Evolutionary conservation across 2,329 filamentous ascomycete genomes (phyloP), one percentile per base, ranked within the genome.

Genomic region (Magnaporthiopsis incrustans): DNA sequence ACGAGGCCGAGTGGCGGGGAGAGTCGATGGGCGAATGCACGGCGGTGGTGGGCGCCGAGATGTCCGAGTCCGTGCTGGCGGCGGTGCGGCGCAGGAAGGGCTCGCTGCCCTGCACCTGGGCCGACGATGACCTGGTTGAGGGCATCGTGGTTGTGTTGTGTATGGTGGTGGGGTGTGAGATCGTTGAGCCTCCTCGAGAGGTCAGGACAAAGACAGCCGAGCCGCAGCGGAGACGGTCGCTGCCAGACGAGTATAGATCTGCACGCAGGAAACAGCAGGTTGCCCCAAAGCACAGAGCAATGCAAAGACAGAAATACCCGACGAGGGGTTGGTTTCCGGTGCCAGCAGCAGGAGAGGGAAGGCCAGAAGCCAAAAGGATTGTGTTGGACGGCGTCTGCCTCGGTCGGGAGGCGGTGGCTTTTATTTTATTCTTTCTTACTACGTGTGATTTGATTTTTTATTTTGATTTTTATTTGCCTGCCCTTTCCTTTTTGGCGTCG

Each of bases 1-100:
- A 91, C 10, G 95, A 98, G 60, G 93, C 80, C 26, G 86, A 89
- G 33, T 72, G 79, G 60, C 82, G 79, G 57, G 86, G 85, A 15
- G 85, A 87, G 71, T 87, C 85, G 64, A 74, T 75, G 32, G 86
- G 86, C 4, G 85, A 86, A 61, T 79, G 83, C 58, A 78, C 78
- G 65, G 83, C 81, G 15, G 85, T 86, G 4, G 82, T 83, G 64
- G 84, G 83, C 8, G 61, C 32, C 1, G 76, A 73, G 63, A 77
- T 73, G 68, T 80, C 81, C 62, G 76, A 77, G 59, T 78, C 77
- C 64, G 71, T 73, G 15, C 76, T 73, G 25, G 79, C 80, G 67
- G 77, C 71, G 64, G 80, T 81, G 65, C 83, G 79, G 70, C 81
- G 79, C 63, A 83, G 75, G 63, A 77, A 75, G 61, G 78, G 76